A percentile compares a stretch with the other conserved stretches of the same genome.
Conservation (phyloP, 1,284 basidiomycete genomes). For the Boletus calvinii region DNA sequence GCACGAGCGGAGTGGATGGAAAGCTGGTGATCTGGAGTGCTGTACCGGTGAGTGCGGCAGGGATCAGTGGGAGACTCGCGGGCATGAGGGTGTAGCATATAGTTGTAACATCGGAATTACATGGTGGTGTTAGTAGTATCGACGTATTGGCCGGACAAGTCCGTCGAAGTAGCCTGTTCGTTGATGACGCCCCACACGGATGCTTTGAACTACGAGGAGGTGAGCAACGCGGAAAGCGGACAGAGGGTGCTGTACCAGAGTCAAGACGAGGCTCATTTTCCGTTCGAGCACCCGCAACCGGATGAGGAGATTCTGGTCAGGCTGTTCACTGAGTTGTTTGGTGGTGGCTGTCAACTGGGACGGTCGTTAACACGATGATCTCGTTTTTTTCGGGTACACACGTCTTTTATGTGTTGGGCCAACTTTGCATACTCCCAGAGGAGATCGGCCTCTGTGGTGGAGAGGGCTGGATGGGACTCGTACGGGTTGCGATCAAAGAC, state of each 20-base stretch:
- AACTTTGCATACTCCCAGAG: conserved; percentile 82
- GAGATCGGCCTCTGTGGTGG: conserved; percentile 63
- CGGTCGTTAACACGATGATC: neutral
- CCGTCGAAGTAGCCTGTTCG: conserved; percentile 63
- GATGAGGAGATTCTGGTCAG: conserved; percentile 73
- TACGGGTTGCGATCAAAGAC: conserved; percentile 62
- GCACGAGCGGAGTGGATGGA: conserved; percentile 95
- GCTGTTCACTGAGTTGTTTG: conserved; percentile 61
- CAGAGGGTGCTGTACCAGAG: conserved; percentile 48
- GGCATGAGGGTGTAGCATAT: conserved; percentile 46
- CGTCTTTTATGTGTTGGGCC: conserved; percentile 66
- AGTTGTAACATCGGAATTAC: conserved; percentile 6
- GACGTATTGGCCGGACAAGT: conserved; percentile 38
- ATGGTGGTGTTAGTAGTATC: conserved; percentile 19
- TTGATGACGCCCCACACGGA: conserved; percentile 95
- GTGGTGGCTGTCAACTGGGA: conserved; percentile 57
- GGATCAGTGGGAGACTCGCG: conserved; percentile 46
- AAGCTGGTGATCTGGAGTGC: conserved; percentile 90
- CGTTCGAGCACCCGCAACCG: conserved; percentile 83
- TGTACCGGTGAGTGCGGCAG: conserved; percentile 46
- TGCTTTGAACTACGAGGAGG: conserved; percentile 74
- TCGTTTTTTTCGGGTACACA: conserved; percentile 34
- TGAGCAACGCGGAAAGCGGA: neutral
- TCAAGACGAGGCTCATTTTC: conserved; percentile 93
- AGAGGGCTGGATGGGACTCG: conserved; percentile 60